These are phyloP conservation scores for Suillus decipiens DNA, from an alignment of 768 basidiomycete species.

Conservation along the genomic window DNA sequence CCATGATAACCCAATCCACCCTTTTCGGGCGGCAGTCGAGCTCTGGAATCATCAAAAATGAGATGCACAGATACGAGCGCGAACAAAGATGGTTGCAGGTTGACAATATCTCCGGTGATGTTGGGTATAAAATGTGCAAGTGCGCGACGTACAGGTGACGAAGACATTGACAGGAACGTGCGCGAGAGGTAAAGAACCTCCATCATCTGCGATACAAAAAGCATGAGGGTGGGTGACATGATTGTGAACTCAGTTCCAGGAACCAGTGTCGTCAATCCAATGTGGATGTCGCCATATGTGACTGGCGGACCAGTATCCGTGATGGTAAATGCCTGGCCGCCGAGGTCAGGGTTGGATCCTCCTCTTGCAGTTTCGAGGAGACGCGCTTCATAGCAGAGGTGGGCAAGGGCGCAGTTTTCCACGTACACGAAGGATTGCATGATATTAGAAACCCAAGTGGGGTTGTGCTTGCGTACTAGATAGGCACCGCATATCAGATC, in stretches of 20 bases:
- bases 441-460: constrained; percentile 59
- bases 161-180: constrained; percentile 36
- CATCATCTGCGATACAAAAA: constrained; percentile 59
- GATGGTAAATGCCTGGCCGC: constrained; percentile 69
- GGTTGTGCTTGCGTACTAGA: constrained; percentile 58
- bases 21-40: constrained; percentile 50
- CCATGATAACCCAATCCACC: constrained; percentile 68
- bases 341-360: constrained; percentile 57
- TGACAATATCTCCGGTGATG: constrained; percentile 50
- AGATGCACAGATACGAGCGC: constrained; percentile 54
- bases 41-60: constrained; percentile 67
- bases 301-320: constrained; percentile 65
- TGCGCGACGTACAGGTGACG: constrained; percentile 28
- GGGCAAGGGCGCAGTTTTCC: constrained; percentile 74
- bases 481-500: constrained; percentile 69
- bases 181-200: constrained; percentile 56
- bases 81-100: constrained; percentile 62
- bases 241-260: constrained; percentile 56
- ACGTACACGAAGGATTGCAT: constrained; percentile 72
- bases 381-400: constrained; percentile 72
- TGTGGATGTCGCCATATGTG: constrained; percentile 66
- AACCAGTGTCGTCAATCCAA: constrained; percentile 54
- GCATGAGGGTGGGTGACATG: constrained; percentile 64
- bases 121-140: constrained; percentile 45
- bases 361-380: constrained; percentile 55